Conservation (phyloP, 75 land plant species). For the Picea glauca region DNA sequence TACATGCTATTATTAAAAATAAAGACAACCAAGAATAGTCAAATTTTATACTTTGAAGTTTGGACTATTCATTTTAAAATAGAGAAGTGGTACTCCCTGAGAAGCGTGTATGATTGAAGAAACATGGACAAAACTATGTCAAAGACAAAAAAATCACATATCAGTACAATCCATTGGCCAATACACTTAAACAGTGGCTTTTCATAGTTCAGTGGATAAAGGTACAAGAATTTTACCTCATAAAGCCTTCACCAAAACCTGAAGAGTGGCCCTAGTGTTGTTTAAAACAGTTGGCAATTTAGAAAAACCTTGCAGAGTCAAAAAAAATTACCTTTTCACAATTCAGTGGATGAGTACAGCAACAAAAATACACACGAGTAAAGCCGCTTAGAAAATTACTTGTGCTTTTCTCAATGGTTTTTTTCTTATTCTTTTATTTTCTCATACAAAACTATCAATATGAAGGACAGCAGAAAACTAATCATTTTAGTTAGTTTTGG, state of each 20-base stretch:
- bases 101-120: background rate
- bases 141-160: background rate
- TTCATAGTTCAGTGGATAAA: background rate
- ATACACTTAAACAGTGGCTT: background rate
- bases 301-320: background rate
- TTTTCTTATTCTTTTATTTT: too few species aligned
- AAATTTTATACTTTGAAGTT: too few species aligned
- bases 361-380: background rate
- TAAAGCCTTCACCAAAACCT: background rate
- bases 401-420: too few species aligned
- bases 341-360: background rate
- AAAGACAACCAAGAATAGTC: too few species aligned
- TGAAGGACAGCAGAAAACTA: background rate
- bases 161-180: background rate
- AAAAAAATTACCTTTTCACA: background rate
- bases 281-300: background rate
- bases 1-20: too few species aligned
- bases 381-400: background rate
- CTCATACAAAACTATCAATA: background rate
- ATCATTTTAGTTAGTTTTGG: background rate
- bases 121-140: background rate
- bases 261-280: background rate
- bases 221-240: slow-evolving; percentile 2
- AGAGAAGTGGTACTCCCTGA: background rate
- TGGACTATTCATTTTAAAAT: background rate